Percentiles rank a stretch among this genome's conserved stretches.
These are phyloP conservation scores for Perkinsus marinus DNA, from an alignment of 169 alveolate genomes.

Conservation along the genomic window DNA sequence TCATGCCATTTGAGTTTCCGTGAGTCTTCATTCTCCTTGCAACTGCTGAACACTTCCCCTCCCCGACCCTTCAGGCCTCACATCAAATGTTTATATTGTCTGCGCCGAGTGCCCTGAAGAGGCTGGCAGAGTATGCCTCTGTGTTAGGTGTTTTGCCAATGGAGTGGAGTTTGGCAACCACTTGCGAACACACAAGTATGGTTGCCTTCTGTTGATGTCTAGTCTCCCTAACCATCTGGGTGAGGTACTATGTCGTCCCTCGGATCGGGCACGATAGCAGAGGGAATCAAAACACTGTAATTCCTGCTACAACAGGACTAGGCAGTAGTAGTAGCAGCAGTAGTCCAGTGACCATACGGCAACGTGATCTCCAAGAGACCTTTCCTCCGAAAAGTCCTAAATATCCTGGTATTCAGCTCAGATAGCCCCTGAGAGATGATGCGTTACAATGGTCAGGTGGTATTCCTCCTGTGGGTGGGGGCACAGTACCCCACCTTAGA, in stretches of 20 bases:
- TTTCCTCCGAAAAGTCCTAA: neutral
- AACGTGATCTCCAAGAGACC: neutral
- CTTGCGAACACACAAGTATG: neutral
- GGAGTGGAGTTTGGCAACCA: neutral
- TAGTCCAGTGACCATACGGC: neutral
- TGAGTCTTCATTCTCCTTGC: neutral
- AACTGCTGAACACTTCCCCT: neutral
- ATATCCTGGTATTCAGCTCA: neutral
- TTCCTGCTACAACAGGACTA: neutral
- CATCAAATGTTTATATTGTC: neutral
- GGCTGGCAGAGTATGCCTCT: neutral
- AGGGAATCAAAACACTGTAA: neutral
- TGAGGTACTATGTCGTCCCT: neutral
- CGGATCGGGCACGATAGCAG: neutral
- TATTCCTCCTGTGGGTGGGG: neutral
- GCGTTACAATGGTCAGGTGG: neutral
- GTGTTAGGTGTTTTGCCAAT: neutral
- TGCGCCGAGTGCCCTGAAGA: neutral
- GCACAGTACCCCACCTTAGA: neutral
- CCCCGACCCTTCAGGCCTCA: neutral
- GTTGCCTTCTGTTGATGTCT: neutral
- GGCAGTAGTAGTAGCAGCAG: neutral
- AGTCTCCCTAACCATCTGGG: neutral
- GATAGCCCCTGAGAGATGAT: too few relatives aligned
- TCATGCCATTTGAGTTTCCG: neutral